Evolutionary conservation across 768 basidiomycete genomes (phyloP).

Genomic region (Agaricus blazei): DNA sequence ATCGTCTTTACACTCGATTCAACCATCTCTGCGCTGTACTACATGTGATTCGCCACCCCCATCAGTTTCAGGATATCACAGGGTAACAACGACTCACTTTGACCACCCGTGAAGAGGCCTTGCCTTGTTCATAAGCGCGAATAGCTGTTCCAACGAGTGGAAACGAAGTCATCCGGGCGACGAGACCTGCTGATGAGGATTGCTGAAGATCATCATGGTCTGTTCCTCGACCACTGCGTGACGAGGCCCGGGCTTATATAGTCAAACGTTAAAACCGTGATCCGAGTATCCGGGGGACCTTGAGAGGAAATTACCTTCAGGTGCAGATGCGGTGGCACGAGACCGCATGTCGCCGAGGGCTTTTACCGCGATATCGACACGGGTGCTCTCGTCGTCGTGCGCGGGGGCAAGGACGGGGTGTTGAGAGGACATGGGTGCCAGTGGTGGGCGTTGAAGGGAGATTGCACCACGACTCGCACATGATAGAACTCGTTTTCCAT

Average conservation of each 20-base stretch:
- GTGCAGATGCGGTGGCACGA: constrained; percentile 15
- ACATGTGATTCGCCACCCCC: constrained; percentile 12
- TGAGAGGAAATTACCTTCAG: too few relatives aligned
- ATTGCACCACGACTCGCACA: constrained; percentile 10
- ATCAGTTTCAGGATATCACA: constrained; percentile 1
- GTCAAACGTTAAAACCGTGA: constrained; percentile 8
- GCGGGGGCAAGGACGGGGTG: background rate
- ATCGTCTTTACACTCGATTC: constrained; percentile 80
- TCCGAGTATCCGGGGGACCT: constrained; percentile 23
- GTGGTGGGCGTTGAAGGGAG: constrained; percentile 13
- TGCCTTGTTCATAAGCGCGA: constrained; percentile 74
- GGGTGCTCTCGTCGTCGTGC: constrained; percentile 59
- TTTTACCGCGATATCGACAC: constrained; percentile 71
- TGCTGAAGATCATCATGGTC: constrained; percentile 5
- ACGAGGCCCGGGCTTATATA: constrained; percentile 4
- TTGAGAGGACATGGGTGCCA: constrained; percentile 12
- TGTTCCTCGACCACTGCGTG: constrained; percentile 9
- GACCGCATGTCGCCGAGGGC: constrained; percentile 74
- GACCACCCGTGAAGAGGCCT: constrained; percentile 79
- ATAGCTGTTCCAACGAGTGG: constrained; percentile 73
- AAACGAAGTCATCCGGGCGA: constrained; percentile 55
- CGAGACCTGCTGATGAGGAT: constrained; percentile 23
- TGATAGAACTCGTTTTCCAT: constrained; percentile 2
- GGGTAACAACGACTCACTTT: constrained; percentile 46
- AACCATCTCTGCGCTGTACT: constrained; percentile 88